Conservation (phyloP, 192 early-diverging fungal genomes). For the Chytriomyces sp. region DNA sequence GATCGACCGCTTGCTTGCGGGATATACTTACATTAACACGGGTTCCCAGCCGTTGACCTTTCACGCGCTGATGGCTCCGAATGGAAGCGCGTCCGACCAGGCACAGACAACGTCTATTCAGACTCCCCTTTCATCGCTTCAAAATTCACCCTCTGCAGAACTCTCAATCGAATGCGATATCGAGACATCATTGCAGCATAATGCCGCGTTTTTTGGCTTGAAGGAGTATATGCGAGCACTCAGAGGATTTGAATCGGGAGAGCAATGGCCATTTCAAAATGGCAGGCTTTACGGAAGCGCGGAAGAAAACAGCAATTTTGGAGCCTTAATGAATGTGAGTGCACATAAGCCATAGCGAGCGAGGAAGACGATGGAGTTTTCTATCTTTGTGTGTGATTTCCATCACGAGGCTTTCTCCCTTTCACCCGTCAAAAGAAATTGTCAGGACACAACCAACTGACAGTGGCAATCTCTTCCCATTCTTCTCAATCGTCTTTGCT, state of each 20-base stretch:
- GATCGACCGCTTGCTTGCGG: neutral
- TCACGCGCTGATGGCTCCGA: neutral
- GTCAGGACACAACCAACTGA: too few relatives aligned
- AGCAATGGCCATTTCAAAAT: neutral
- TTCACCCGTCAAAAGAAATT: too few relatives aligned
- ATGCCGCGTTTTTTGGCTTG: neutral
- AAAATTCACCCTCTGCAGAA: constrained; percentile 3
- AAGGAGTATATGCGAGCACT: neutral
- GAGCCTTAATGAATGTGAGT: too few relatives aligned
- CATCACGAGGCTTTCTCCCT: too few relatives aligned
- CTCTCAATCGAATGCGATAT: neutral
- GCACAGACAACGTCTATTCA: neutral
- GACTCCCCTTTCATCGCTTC: constrained; percentile 5
- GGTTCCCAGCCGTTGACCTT: neutral
- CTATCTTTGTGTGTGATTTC: too few relatives aligned
- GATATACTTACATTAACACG: neutral
- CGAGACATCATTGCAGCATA: neutral
- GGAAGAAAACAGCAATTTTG: too few relatives aligned
- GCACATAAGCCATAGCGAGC: too few relatives aligned
- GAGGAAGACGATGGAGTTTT: too few relatives aligned
- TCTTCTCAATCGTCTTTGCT: too few relatives aligned
- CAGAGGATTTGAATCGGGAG: neutral
- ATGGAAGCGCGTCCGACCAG: neutral
- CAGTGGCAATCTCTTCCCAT: too few relatives aligned
- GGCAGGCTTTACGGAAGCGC: neutral